These are phyloP conservation scores for Monilinia laxa DNA, from an alignment of 2,329 filamentous ascomycete genomes.

Conservation along the genomic window DNA sequence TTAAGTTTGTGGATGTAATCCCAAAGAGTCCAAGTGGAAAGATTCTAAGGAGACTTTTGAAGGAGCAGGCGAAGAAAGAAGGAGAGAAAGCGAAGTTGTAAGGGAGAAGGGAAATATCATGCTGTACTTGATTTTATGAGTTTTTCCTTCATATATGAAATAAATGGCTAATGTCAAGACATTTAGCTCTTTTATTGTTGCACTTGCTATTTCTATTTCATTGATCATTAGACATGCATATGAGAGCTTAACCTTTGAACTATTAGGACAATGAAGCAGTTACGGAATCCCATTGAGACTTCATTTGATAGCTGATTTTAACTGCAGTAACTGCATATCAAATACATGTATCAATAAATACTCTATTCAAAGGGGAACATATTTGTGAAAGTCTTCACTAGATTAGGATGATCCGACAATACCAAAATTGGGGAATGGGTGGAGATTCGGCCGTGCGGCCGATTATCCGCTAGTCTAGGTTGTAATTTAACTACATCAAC, in stretches of 20 bases:
- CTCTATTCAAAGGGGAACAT: too few species aligned
- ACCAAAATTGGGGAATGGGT: neutral
- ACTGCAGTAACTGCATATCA: neutral
- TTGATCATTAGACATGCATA: too few species aligned
- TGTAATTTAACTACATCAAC: neutral
- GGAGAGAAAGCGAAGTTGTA: slow-evolving; percentile 28
- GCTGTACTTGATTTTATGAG: neutral
- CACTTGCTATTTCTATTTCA: too few species aligned
- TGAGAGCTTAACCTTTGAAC: too few species aligned
- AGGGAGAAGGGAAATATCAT: neutral
- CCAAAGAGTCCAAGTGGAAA: slow-evolving; percentile 65
- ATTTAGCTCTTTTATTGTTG: too few species aligned
- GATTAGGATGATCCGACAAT: too few species aligned
- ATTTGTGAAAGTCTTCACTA: too few species aligned
- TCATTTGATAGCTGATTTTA: too few species aligned
- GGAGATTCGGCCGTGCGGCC: neutral
- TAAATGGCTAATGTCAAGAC: neutral
- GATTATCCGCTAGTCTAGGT: neutral
- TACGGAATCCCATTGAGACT: too few species aligned
- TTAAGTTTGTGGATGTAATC: slow-evolving; percentile 62
- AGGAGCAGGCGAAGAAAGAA: slow-evolving; percentile 42
- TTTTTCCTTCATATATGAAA: neutral
- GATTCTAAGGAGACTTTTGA: slow-evolving; percentile 49
- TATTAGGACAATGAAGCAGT: too few species aligned
- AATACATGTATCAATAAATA: neutral